Evolutionary conservation across 345 rosid species (phyloP).

Genomic region (Pistacia vera): DNA sequence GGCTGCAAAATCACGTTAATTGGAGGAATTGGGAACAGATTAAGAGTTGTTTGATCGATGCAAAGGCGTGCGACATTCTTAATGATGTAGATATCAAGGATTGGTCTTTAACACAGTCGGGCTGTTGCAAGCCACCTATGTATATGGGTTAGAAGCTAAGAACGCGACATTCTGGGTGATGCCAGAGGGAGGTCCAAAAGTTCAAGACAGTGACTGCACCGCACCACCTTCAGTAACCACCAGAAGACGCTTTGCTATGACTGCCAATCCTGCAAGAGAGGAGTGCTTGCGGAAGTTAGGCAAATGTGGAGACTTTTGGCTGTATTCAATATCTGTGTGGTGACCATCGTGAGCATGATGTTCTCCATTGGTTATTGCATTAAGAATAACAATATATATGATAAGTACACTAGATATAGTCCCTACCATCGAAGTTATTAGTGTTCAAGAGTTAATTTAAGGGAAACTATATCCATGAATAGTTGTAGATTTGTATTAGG

Average conservation of each 20-base stretch:
- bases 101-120: conserved; percentile 18
- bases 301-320: conserved; percentile 6
- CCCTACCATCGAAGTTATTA: too few species aligned
- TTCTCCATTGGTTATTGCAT: conserved; percentile 20
- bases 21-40: conserved; percentile 31
- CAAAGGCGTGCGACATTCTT: conserved; percentile 24
- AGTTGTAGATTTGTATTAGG: too few species aligned
- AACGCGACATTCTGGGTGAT: conserved; percentile 19
- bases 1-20: conserved; percentile 30
- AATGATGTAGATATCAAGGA: neutral
- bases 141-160: conserved; percentile 20
- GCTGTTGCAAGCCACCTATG: conserved; percentile 38
- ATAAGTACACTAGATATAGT: neutral
- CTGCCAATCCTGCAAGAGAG: conserved; percentile 33
- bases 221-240: conserved; percentile 27
- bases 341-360: neutral
- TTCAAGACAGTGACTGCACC: conserved; percentile 22
- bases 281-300: conserved; percentile 18
- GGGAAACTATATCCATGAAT: too few species aligned
- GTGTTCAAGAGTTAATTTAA: neutral
- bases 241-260: conserved; percentile 25
- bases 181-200: neutral
- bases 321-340: neutral
- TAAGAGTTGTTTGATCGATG: conserved; percentile 33
- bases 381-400: conserved; percentile 11